Base-by-base conservation (phyloP, 768 basidiomycete species). In the Russula lepida region DNA sequence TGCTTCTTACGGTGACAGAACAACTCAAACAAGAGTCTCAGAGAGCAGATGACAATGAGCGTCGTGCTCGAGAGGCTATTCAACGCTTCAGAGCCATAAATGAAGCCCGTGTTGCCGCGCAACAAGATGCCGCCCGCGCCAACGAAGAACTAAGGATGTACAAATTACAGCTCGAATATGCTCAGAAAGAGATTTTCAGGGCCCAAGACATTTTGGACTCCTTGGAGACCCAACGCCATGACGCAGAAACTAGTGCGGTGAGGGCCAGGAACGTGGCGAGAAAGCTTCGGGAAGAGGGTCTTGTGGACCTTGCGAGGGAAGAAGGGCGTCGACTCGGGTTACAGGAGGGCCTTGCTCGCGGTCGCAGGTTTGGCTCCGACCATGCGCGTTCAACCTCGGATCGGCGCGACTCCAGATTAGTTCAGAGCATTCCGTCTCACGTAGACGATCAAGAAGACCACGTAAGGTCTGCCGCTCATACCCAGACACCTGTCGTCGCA, bases 161-260 rank as follows among this genome's bases (percentile, higher is more conserved):
- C 68, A 84, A 82, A 68, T 52, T 80, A 1, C 82, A 84, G 73
- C 71, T 84, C 28, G 79, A 81, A 19, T 73, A 77, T 35, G 84
- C 85, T 17, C 83, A 85, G 64, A 74, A 74, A 73, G 83, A 85
- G 66, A 83, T 85, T 43, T 68, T 72, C 25, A 76, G 77, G 37
- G 84, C 84, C 0, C 83, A 85, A 62, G 74, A 77, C 4, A 74
- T 81, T 4, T 75, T 84, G 12, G 72, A 76, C 33, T 71, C 76
- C 21, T 72, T 83, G 4, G 79, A 83, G 52, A 71, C 71, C 0
- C 77, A 82, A 46, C 75, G 81, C 2, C 72, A 74, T 13, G 75
- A 78, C 2, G 82, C 82, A 0, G 81, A 84, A 62, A 72, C 75
- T 6, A 74, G 77, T 39, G 78, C 79, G 0, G 70, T 72, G 9